Base-by-base conservation (phyloP, 208 protist genomes). In the Naegleria lovaniensis region DNA sequence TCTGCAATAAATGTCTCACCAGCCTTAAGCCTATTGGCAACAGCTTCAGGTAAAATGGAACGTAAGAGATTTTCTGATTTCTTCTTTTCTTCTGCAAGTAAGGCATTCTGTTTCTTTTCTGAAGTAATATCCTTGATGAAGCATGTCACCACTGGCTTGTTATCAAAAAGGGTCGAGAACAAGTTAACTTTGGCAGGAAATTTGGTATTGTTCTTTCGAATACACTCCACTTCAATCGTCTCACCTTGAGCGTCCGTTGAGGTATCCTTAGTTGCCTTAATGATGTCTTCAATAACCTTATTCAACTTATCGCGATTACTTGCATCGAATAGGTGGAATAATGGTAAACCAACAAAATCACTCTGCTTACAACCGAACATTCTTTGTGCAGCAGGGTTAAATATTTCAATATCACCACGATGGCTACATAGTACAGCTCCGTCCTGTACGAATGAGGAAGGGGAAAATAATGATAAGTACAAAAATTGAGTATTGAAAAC, bases 1-100 rank as follows among this genome's bases (percentile, higher is more conserved):
- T 92, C 90, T 4, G 90, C 39, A 89, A 92, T 91, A 29, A 75
- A 36, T 22, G 89, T 48, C 40, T 88, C 55, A 38, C 86, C 91
- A 13, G 90, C 15, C 40, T 88, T 89, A 3, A 92, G 13, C 11
- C 38, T 7, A 4, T 33, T 19, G 2, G 43, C 91, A 86, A 92
- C 29, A 9, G 33, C 39, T 25, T 25, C 36, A 52, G 91, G 91
- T 5, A 92, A 39, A 9, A 92, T 76, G 19, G 91, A 90, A 22
- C 39, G 43, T 25, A 92, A 43, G 0, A 92, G 40, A 38, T 91
- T 83, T 58, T 92, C 91, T n/a, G 38, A 67, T 5, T 86, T 90
- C 19, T 85, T 58, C 25, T 89, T 90, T 40, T 90, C 89, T 52
- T 75, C 29, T n/a, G 9, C 29, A 3, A 90, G 11, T 13, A 76